Base-by-base conservation (phyloP, 2,329 filamentous ascomycete genomes). In the Ceratocystis colombiana region DNA sequence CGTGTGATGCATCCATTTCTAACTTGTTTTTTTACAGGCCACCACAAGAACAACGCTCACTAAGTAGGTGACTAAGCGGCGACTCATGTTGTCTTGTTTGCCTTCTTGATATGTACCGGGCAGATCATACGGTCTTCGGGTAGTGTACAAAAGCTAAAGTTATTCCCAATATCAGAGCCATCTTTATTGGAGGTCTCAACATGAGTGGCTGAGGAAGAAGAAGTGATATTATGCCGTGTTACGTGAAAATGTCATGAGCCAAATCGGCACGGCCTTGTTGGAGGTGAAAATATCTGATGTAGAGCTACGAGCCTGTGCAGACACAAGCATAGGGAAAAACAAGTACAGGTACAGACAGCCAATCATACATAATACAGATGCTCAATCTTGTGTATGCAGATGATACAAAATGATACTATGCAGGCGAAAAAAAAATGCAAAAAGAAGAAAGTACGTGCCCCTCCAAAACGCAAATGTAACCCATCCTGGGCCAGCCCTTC, bases 11-110 rank as follows among this genome's bases (percentile, higher is more conserved):
- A 41, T 41, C 37, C 37, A 41, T 41, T 41, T 41, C 67, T 70
- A 67, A 70, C 64, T 66, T 69, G 73, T 70, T 75, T 70, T 46
- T 46, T 45, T 3, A 33, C 33, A 99, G 94, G 94, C 74, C 93
- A 99, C 86, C 93, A 97, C 89, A 99, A 99, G 89, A 97, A 99
- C 88, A 95, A 99, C 79, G 89, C 90, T 73, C 94, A 99, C 84
- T 99, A 95, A 81, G 75, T 63, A 66, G 66, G 41, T 20, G 6
- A 15, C 37, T 41, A 41, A 41, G 37, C 37, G 37, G 37, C 37
- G 37, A 41, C 37, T 41, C 12, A 15, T 15, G 37, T 1, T 41
- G 37, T 41, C 37, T 41, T 41, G 28, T 15, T 17, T 64, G 48
- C 55, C 46, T 33, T 59, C 25, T 44, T 64, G 25, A 44, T 66